phyloP scores from a whole-genome alignment of 306 rosid genomes.

The Sophora flavescens region DNA sequence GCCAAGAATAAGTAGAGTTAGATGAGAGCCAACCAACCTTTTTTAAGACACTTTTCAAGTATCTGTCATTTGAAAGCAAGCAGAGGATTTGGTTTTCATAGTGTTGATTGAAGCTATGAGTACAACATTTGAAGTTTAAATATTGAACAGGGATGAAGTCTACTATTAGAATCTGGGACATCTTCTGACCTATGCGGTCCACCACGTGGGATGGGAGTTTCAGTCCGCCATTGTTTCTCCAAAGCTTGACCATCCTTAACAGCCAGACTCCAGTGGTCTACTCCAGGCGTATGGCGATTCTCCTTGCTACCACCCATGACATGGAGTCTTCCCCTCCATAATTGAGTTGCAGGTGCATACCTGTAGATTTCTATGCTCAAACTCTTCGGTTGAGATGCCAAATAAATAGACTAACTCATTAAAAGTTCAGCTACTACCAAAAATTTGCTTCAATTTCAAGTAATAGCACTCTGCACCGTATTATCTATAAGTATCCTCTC shows the following conservation, averaged over 20 bases:
- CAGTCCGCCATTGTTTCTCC: constrained; percentile 75
- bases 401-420: constrained; percentile 5
- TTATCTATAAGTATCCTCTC: too few species aligned
- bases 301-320: constrained; percentile 98
- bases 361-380: constrained; percentile 50
- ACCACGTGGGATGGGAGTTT: constrained; percentile 88
- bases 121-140: constrained; percentile 19
- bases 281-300: constrained; percentile 85
- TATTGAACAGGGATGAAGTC: constrained; percentile 7
- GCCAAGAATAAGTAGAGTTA: constrained; percentile 38
- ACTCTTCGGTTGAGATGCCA: constrained; percentile 24
- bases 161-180: constrained; percentile 18
- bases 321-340: constrained; percentile 94
- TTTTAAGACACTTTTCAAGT: constrained; percentile 31
- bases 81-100: constrained; percentile 7
- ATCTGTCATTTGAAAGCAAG: constrained; percentile 22
- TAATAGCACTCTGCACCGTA: too few species aligned
- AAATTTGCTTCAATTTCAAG: neutral
- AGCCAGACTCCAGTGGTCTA: constrained; percentile 93
- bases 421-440: constrained; percentile 2
- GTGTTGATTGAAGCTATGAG: neutral
- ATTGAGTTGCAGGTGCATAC: constrained; percentile 90
- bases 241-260: constrained; percentile 77
- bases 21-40: constrained; percentile 29
- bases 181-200: constrained; percentile 90